phyloP scores from a whole-genome alignment of 164 flowering plant species.

The Chloranthus sessilifolius region DNA sequence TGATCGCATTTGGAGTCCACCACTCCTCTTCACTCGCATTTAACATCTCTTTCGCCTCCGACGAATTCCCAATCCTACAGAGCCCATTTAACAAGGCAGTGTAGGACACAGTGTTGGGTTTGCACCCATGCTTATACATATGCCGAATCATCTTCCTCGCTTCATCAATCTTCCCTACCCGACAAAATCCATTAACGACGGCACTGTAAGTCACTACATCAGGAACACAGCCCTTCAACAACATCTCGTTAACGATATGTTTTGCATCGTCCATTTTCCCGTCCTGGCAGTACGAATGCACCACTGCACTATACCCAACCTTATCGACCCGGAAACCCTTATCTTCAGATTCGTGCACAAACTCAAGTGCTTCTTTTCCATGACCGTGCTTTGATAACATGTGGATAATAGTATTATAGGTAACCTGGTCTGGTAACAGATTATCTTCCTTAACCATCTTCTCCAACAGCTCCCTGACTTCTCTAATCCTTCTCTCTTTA shows the following conservation, averaged over 20 bases:
- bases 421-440: constrained; percentile 69
- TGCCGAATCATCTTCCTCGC: constrained; percentile 73
- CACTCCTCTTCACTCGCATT: constrained; percentile 62
- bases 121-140: constrained; percentile 79
- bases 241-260: constrained; percentile 73
- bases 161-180: constrained; percentile 55
- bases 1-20: constrained; percentile 91
- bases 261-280: constrained; percentile 69
- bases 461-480: constrained; percentile 67
- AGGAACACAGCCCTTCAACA: constrained; percentile 58
- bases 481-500: constrained; percentile 57
- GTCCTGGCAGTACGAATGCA: constrained; percentile 55
- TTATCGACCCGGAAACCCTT: constrained; percentile 68
- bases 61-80: constrained; percentile 60
- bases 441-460: constrained; percentile 53
- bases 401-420: constrained; percentile 67
- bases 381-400: constrained; percentile 75
- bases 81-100: constrained; percentile 80
- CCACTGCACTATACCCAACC: constrained; percentile 72
- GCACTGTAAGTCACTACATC: constrained; percentile 93
- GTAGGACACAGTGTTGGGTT: constrained; percentile 77
- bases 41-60: constrained; percentile 81
- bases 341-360: constrained; percentile 69
- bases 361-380: constrained; percentile 60
- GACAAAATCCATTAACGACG: constrained; percentile 70